These are phyloP conservation scores for Diplocarpon rosae DNA, from an alignment of 2,329 filamentous ascomycete genomes.

Conservation along the genomic window DNA sequence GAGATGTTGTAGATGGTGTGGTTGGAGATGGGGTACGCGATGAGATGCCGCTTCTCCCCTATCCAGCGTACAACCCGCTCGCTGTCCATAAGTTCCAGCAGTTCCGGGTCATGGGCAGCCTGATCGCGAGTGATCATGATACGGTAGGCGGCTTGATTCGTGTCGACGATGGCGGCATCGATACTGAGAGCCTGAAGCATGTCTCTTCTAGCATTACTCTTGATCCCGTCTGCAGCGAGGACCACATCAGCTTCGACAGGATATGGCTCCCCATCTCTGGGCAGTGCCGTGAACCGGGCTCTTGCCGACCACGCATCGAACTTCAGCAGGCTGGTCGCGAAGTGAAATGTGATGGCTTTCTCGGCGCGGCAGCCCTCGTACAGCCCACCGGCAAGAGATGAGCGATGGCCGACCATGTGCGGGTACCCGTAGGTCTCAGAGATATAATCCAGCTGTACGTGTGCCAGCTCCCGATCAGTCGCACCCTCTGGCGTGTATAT, in stretches of 20 bases:
- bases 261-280: conserved; percentile 41
- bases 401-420: conserved; percentile 71
- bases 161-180: conserved; percentile 47
- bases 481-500: no score
- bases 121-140: conserved; percentile 62
- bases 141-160: conserved; percentile 66
- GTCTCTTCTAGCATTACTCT: conserved; percentile 34
- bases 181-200: conserved; percentile 12
- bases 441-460: conserved; percentile 60
- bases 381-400: conserved; percentile 57
- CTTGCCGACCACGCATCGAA: conserved; percentile 49
- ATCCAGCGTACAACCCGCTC: conserved; percentile 66
- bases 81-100: conserved; percentile 54
- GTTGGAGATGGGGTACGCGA: conserved; percentile 62
- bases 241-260: conserved; percentile 42
- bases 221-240: conserved; percentile 45
- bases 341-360: conserved; percentile 55
- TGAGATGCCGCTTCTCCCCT: conserved; percentile 63
- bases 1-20: conserved; percentile 57
- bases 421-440: conserved; percentile 58
- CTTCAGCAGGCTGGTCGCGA: conserved; percentile 44
- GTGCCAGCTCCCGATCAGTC: conserved; percentile 56
- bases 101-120: conserved; percentile 55
- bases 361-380: conserved; percentile 60
- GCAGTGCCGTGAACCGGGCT: conserved; percentile 47